Percentiles rank a stretch among this genome's conserved stretches.
phyloP scores from a whole-genome alignment of 345 rosid species.

The Citrus cavaleriei region DNA sequence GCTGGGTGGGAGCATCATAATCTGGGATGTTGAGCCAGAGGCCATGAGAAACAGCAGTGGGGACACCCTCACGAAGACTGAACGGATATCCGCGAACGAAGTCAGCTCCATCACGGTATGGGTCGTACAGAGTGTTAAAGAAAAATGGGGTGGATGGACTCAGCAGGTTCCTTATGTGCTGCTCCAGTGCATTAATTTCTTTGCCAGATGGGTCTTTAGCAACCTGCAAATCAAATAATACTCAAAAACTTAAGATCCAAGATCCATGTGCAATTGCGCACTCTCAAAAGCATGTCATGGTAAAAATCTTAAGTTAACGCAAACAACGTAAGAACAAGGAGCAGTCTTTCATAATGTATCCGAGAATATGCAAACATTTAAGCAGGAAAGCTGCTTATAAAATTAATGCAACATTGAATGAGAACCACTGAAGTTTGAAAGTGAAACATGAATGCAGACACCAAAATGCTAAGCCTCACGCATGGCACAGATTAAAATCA shows the following conservation, averaged over 20 bases:
- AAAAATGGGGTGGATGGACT: conserved; percentile 76
- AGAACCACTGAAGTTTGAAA: background rate
- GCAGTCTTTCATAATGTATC: background rate
- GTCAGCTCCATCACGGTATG: conserved; percentile 79
- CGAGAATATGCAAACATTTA: background rate
- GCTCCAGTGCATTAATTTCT: conserved; percentile 84
- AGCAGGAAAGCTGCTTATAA: background rate
- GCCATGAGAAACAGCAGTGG: conserved; percentile 86
- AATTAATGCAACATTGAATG: background rate
- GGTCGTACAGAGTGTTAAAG: conserved; percentile 90
- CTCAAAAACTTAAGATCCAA: background rate
- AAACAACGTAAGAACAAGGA: background rate
- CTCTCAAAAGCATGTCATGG: background rate
- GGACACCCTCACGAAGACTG: conserved; percentile 88
- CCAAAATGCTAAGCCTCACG: background rate
- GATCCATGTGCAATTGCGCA: background rate
- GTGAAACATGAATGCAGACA: background rate
- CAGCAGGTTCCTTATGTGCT: conserved; percentile 81
- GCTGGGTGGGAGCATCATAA: conserved; percentile 93
- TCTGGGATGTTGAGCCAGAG: conserved; percentile 97
- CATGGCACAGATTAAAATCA: background rate
- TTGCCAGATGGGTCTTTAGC: conserved; percentile 86
- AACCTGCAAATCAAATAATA: conserved; percentile 41
- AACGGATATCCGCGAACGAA: conserved; percentile 94
- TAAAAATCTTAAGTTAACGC: background rate